Base-by-base conservation (phyloP, 441 rosid genomes). In the Isatis lusitanica region DNA sequence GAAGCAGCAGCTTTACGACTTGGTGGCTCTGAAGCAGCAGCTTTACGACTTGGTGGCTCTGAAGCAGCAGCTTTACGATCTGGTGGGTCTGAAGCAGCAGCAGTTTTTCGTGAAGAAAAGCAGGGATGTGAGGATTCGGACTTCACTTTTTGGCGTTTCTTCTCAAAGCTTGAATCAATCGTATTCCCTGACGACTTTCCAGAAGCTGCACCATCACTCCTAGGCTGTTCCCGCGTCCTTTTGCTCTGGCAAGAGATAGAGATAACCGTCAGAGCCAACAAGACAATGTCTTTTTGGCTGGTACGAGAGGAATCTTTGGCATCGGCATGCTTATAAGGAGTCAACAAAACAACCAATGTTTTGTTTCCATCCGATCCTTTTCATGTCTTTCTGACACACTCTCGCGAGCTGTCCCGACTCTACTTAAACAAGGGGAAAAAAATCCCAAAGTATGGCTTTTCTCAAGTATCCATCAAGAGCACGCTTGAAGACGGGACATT, bases 241-340 rank as follows among this genome's bases (percentile, higher is more conserved):
- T 85, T 83, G 65, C 70, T 82, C 87, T 83, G 82, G 74, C 74
- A 74, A 79, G 78, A 78, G 73, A 61, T 35, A 15, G 61, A 77
- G 38, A 72, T 61, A 72, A 39, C 75, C 28, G 36, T 76, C 80
- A 80, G 81, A 75, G 75, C 65, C 70, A 75, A 74, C 48, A 11
- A 65, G 55, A 63, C 51, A 31, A 31, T 76, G 61, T 63, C 63
- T 73, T 44, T 56, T 63, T 64, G 64, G 67, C 71, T 70, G 31
- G 63, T n/a, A 44, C 31, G 48, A 63, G 68, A 24, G 51, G 61
- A 62, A 16, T 39, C 73, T 60, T 57, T 70, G 56, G 56, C 63
- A 76, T 48, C 50, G 72, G 67, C 16, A 69, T 46, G 50, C 70
- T 62, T 70, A 53, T 46, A 69, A 75, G 60, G 70, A 62, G 74